phyloP scores from a whole-genome alignment of 1,284 basidiomycete species.

The Sporisorium scitamineum region DNA sequence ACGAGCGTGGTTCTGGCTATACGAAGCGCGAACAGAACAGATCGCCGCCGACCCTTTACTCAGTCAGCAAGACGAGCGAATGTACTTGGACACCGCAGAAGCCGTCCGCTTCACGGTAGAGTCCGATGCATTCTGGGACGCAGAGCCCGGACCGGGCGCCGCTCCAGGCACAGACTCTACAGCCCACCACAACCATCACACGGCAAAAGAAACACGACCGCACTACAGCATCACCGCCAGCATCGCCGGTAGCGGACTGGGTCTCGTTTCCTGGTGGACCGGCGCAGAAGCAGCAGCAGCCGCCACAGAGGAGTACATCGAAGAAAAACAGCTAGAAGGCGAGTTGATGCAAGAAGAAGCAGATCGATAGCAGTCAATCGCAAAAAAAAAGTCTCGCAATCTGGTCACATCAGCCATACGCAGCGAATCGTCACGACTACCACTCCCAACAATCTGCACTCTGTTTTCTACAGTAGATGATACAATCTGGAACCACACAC shows the following conservation, averaged over 20 bases:
- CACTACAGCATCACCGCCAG: constrained; percentile 71
- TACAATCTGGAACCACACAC: neutral
- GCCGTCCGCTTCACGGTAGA: constrained; percentile 88
- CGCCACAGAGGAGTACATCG: constrained; percentile 9
- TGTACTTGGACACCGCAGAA: constrained; percentile 87
- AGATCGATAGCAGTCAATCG: constrained; percentile 1
- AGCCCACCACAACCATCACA: constrained; percentile 39
- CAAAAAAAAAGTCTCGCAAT: constrained; percentile 9
- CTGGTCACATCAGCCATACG: constrained; percentile 15
- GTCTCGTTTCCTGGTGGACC: constrained; percentile 75
- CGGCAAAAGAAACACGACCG: constrained; percentile 35
- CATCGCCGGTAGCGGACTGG: constrained; percentile 88
- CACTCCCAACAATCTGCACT: neutral
- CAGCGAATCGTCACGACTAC: constrained; percentile 15
- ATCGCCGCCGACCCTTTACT: constrained; percentile 51
- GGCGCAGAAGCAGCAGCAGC: constrained; percentile 68
- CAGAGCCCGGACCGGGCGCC: constrained; percentile 81
- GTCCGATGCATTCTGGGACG: constrained; percentile 87
- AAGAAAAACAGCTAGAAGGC: constrained; percentile 10
- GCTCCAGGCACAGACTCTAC: constrained; percentile 18
- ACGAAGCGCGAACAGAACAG: constrained; percentile 65
- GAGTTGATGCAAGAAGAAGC: neutral
- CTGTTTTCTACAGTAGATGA: too few species aligned
- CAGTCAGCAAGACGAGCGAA: constrained; percentile 74
- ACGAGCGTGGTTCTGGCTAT: constrained; percentile 70